Evolutionary conservation across 768 basidiomycete genomes (phyloP), one percentile per base, ranked within the genome.

Genomic region (Tricholoma hemisulphureum): DNA sequence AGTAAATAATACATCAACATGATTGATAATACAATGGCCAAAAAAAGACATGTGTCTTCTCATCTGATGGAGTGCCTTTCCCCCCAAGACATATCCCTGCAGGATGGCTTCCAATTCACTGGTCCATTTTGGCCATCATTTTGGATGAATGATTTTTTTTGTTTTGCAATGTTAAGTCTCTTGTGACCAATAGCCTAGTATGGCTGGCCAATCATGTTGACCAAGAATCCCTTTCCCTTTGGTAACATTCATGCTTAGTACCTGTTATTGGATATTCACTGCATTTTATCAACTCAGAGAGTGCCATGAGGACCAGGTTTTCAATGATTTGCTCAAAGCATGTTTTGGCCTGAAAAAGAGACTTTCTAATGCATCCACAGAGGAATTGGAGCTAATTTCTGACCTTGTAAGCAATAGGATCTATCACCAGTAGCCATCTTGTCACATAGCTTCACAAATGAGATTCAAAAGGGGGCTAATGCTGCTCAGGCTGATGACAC

Each of bases 321-420:
- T 39, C 28, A 20, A 43, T 2, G 53, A 39, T 4, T 23, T 54
- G 11, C 21, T 54, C 4, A 6, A 4, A 4, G 6, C 43, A 6
- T 39, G 34, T 8, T 39, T n/a, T 43, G 28, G 39, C 14, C 23
- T 54, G 18, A 24, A 54, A n/a, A 28, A 54, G 4, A 39, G 53
- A 7, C n/a, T 54, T 13, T 11, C 26, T 11, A 26, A 54, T 28
- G 11, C 20, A 20, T 20, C 16, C 6, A 8, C 32, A 8, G 20
- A 56, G 26, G 55, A 56, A 11, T n/a, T 56, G 4, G 46, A 50
- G 9, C 5, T 14, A 11, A 41, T 56, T 24, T 45, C 55, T 21
- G 55, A 56, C 16, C 43, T 45, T 6, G 23, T 45, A 24, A 45
- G 43, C 24, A n/a, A n/a, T n/a, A n/a, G n/a, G n/a, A n/a, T n/a